Evolutionary conservation across 495 filamentous ascomycete species (phyloP), one percentile per base, ranked within the genome.

Genomic region (Podospora sp.): DNA sequence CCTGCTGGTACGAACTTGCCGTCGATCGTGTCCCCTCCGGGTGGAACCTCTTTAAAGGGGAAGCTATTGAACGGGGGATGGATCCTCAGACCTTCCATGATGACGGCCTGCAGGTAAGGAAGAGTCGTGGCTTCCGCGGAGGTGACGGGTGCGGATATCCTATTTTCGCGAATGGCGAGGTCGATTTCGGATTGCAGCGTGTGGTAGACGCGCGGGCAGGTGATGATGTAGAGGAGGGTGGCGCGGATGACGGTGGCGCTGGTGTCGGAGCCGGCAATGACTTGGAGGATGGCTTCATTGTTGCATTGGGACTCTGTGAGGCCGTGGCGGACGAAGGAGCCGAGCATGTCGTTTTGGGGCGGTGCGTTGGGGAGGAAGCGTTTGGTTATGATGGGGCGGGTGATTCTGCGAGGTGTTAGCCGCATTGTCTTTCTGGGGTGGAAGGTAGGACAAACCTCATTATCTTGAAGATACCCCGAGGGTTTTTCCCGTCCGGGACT

Each of bases 121-220:
- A 78, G 73, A 33, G 5, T 12, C 40, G 40, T 18, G 5, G 16
- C 40, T 14, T 46, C 40, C 5, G 40, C 75, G 65, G 60, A 67
- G 72, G 77, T 77, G 58, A 82, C 73, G 14, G 25, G 63, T 65
- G 24, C 69, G 62, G 29, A 76, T 73, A 36, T 36, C n/a, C 6
- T 40, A 18, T 29, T 29, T 20, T 20, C 16, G 18, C 1, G 24
- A 35, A 50, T 49, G 33, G 60, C 75, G 33, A 64, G 75, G 61
- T 87, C 81, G 52, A 90, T 86, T 65, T 90, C 88, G 1, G 71
- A 75, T 76, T 85, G 81, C 63, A 90, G 81, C 27, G 77, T 79
- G 21, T 76, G 70, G 69, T 87, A 88, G 1, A 83, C 74, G 0
- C 62, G 60, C 1, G 74, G 73, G 65, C 84, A 78, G 1, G 76